Evolutionary conservation across 2,329 filamentous ascomycete species (phyloP), one percentile per base, ranked within the genome.

Genomic region (Colletotrichum higginsianum): DNA sequence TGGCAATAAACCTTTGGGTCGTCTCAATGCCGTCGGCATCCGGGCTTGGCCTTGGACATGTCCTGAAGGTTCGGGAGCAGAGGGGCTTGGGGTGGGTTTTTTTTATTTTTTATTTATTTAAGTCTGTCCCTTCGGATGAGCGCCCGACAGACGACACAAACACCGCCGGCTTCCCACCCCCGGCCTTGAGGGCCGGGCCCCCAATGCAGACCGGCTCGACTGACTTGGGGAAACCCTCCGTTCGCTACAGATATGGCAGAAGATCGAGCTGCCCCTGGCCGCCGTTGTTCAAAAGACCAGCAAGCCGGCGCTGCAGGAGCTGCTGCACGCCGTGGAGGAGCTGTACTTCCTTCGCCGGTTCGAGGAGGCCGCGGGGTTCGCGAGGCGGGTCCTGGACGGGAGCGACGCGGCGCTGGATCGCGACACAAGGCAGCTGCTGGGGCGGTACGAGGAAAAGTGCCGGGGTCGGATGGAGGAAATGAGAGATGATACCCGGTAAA

Each of bases 261-360:
- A 78, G 0, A 78, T 88, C 46, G 70, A 76, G 7, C 74, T 88
- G 2, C 87, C 87, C 0, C 74, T 87, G 13, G 73, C 76, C 12
- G 75, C 64, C 4, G 40, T 40, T 38, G 69, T 2, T 38, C 35
- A 49, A 9, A 72, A 58, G 42, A 76, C 83, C 4, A 79, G 81
- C 42, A 90, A 89, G 75, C 83, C 83, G 52, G 81, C 84, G 44
- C 80, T 83, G 1, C 87, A 89, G 73, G 83, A 86, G n/a, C 75
- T 87, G 12, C 70, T 89, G 23, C 87, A 90, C 75, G 88, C 88
- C 0, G 85, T 87, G 9, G 88, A 90, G 76, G 88, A 90, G 78
- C 80, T 90, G 55, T 90, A 90, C 75, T 90, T 88, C 77, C 86
- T 86, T 74, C 79, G 82, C 7, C 79, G 84, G 44, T 90, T 84